Evolutionary conservation across 2,329 filamentous ascomycete genomes (phyloP).

Genomic region (Hymenoscyphus occultus): DNA sequence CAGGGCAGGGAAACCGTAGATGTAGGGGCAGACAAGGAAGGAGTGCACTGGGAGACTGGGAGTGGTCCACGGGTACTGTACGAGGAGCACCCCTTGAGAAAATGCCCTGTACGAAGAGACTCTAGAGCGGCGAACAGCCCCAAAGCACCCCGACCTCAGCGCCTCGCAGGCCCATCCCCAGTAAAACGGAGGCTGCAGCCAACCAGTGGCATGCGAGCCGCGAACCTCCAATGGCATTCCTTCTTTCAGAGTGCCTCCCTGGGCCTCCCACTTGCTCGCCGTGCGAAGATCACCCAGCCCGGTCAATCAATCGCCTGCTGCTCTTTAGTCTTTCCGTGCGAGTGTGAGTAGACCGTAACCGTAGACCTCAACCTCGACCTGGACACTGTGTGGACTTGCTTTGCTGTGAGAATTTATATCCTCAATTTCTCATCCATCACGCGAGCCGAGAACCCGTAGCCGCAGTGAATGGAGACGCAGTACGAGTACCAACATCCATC

Average conservation of each 20-base stretch:
- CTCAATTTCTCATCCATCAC: neutral
- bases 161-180: conserved; percentile 1
- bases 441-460: neutral
- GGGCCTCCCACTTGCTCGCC: neutral
- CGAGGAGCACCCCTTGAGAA: neutral
- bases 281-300: neutral
- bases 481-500: neutral
- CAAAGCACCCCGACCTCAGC: neutral
- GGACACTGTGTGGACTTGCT: neutral
- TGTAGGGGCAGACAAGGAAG: too few species aligned
- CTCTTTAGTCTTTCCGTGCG: too few species aligned
- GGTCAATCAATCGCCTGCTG: neutral
- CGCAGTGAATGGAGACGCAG: neutral
- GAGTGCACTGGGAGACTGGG: too few species aligned
- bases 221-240: conserved; percentile 1
- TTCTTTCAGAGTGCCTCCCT: neutral
- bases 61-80: neutral
- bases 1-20: neutral
- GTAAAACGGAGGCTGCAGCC: conserved; percentile 1
- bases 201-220: neutral
- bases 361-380: neutral
- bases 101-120: neutral
- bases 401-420: neutral
- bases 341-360: too few species aligned
- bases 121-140: neutral